Percentiles rank a stretch among this genome's conserved stretches.
These are phyloP conservation scores for Byssothecium circinans DNA, from an alignment of 2,329 filamentous ascomycete species.

Conservation along the genomic window DNA sequence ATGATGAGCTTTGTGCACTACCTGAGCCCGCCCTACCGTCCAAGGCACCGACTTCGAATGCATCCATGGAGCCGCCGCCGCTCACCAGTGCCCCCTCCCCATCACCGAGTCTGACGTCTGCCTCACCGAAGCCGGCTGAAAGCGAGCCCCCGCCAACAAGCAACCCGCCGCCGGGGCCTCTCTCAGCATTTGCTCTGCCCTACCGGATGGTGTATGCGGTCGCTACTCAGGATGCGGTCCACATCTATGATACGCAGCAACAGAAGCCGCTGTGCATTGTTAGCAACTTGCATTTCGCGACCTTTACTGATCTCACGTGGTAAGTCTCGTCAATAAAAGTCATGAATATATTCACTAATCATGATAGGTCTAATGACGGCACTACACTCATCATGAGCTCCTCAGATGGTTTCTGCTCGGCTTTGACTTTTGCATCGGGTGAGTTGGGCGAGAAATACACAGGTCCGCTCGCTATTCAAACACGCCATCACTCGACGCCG, in stretches of 20 bases:
- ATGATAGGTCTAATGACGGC: conserved; percentile 70
- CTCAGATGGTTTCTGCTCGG: conserved; percentile 96
- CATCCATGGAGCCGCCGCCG: conserved; percentile 82
- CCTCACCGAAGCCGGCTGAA: conserved; percentile 57
- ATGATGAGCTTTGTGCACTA: conserved; percentile 79
- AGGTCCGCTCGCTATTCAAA: conserved; percentile 56
- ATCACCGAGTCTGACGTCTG: conserved; percentile 53
- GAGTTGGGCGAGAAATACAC: conserved; percentile 84
- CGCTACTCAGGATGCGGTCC: conserved; percentile 91
- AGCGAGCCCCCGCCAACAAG: conserved; percentile 57
- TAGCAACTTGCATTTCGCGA: conserved; percentile 95
- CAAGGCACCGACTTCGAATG: conserved; percentile 60
- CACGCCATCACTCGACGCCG: conserved; percentile 33
- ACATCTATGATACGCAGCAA: conserved; percentile 97
- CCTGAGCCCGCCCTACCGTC: conserved; percentile 73
- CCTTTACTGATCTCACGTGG: conserved; percentile 96
- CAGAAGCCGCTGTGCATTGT: conserved; percentile 91
- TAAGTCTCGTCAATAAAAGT: conserved; percentile 54
- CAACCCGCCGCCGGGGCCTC: conserved; percentile 48
- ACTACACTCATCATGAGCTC: conserved; percentile 89
- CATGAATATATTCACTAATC: conserved; percentile 8
- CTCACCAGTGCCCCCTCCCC: conserved; percentile 58
- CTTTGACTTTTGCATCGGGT: conserved; percentile 77
- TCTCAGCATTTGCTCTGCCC: conserved; percentile 76
- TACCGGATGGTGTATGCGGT: conserved; percentile 97